phyloP scores from a whole-genome alignment of 371 early-diverging fungal species.

The Lichtheimia ramosa region DNA sequence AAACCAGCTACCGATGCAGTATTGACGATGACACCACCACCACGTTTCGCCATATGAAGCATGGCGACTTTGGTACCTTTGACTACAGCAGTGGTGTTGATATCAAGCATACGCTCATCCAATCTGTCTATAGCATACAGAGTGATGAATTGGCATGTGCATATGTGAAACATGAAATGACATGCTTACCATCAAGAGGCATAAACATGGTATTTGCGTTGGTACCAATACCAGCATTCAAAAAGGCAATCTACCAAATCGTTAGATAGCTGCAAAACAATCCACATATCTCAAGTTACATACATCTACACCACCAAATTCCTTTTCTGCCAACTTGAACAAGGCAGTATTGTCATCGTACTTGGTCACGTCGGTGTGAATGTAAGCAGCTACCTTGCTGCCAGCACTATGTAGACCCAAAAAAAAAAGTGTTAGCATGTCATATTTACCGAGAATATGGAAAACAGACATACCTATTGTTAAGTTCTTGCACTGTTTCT shows the following conservation, averaged over 20 bases:
- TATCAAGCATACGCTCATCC: conserved; percentile 10
- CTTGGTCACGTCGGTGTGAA: conserved; percentile 61
- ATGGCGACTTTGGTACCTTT: conserved; percentile 34
- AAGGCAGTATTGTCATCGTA: conserved; percentile 38
- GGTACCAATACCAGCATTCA: conserved; percentile 10
- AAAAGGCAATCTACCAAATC: conserved; percentile 9
- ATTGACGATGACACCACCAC: conserved; percentile 52
- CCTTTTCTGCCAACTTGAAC: conserved; percentile 41
- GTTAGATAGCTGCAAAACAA: neutral
- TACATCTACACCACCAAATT: conserved; percentile 61
- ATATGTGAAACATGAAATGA: too few species aligned
- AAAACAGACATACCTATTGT: conserved; percentile 23
- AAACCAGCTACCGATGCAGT: conserved; percentile 27
- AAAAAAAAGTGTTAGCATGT: neutral
- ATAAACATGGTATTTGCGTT: conserved; percentile 10
- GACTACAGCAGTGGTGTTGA: conserved; percentile 11
- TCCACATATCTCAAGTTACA: conserved; percentile 17
- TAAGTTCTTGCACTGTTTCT: conserved; percentile 33
- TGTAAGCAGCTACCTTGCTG: conserved; percentile 30
- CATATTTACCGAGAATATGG: neutral
- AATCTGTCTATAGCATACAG: conserved; percentile 2
- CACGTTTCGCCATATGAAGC: conserved; percentile 38
- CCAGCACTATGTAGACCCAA: conserved; percentile 10
- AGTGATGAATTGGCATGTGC: neutral
- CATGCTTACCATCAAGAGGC: conserved; percentile 5